Conservation (phyloP, 495 filamentous ascomycete species). For the Hypomontagnella submonticulosa region DNA sequence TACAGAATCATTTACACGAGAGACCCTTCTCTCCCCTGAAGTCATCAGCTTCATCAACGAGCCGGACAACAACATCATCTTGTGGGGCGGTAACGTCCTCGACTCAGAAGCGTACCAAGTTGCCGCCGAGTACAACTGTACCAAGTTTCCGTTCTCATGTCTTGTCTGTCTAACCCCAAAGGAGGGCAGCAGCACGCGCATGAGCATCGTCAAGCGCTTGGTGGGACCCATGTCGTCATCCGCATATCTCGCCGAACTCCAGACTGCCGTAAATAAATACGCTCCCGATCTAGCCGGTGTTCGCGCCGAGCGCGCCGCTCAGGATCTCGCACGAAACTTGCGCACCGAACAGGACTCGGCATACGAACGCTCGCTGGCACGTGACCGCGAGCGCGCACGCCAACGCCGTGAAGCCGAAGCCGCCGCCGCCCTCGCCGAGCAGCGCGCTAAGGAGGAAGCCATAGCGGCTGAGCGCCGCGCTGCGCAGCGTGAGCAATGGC, state of each 20-base stretch:
- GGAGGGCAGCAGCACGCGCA: constrained; percentile 80
- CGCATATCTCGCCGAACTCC: constrained; percentile 77
- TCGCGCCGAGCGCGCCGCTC: constrained; percentile 75
- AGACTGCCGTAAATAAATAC: constrained; percentile 74
- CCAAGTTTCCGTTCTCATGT: constrained; percentile 89
- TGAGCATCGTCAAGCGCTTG: constrained; percentile 84
- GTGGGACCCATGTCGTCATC: constrained; percentile 72
- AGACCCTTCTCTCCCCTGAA: constrained; percentile 81
- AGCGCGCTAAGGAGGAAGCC: constrained; percentile 66
- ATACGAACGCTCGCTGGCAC: constrained; percentile 89
- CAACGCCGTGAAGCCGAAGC: constrained; percentile 79
- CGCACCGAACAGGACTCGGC: constrained; percentile 88
- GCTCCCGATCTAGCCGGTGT: constrained; percentile 73
- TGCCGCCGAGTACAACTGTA: constrained; percentile 80
- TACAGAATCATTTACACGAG: constrained; percentile 80
- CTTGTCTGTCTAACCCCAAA: constrained; percentile 85
- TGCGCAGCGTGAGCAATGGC: constrained; percentile 75
- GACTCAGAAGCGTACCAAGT: constrained; percentile 96
- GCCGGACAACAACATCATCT: constrained; percentile 75
- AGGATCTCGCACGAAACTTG: constrained; percentile 79
- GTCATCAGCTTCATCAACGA: constrained; percentile 78
- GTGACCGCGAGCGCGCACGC: constrained; percentile 83
- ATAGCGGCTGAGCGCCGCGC: constrained; percentile 69
- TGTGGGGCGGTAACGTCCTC: constrained; percentile 92
- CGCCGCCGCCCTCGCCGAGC: constrained; percentile 67